phyloP scores from a whole-genome alignment of 352 stramenopile species.

The Phytophthora meadii region DNA sequence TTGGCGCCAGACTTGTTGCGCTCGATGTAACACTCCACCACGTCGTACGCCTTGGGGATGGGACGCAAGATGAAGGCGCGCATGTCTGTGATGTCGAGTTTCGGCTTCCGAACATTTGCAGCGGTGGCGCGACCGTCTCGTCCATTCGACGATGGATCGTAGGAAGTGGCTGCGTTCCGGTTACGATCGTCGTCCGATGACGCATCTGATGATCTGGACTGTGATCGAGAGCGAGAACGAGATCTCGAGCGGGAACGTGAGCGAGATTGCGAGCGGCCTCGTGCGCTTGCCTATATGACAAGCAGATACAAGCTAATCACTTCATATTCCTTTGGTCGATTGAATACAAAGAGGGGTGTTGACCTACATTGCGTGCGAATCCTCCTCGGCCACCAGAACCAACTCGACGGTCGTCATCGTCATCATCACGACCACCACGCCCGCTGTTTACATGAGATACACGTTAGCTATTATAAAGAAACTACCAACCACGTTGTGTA shows the following conservation, averaged over 20 bases:
- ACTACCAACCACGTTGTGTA: not conserved
- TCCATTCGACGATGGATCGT: conserved; percentile 48
- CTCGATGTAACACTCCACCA: conserved; percentile 96
- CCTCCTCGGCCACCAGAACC: conserved; percentile 21
- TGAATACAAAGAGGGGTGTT: no score
- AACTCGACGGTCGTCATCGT: conserved; percentile 57
- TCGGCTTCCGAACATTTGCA: conserved; percentile 63
- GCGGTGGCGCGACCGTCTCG: conserved; percentile 41
- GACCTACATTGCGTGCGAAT: conserved; percentile 52
- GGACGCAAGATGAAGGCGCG: conserved; percentile 81
- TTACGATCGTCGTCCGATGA: conserved; percentile 73
- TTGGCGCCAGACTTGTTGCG: conserved; percentile 92
- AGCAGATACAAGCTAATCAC: conserved; percentile 12
- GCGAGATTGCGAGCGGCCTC: conserved; percentile 48
- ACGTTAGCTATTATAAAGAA: conserved; percentile 4
- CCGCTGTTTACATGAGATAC: conserved; percentile 12
- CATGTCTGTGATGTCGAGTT: conserved; percentile 87
- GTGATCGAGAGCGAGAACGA: conserved; percentile 57
- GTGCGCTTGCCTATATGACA: conserved; percentile 34
- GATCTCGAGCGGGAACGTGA: conserved; percentile 58
- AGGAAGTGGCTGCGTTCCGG: conserved; percentile 66
- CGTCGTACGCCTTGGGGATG: conserved; percentile 87
- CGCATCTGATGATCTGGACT: conserved; percentile 68
- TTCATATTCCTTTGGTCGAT: not conserved
- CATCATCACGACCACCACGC: conserved; percentile 54